phyloP scores from a whole-genome alignment of 164 flowering plant genomes.

The Aristolochia fimbriata region DNA sequence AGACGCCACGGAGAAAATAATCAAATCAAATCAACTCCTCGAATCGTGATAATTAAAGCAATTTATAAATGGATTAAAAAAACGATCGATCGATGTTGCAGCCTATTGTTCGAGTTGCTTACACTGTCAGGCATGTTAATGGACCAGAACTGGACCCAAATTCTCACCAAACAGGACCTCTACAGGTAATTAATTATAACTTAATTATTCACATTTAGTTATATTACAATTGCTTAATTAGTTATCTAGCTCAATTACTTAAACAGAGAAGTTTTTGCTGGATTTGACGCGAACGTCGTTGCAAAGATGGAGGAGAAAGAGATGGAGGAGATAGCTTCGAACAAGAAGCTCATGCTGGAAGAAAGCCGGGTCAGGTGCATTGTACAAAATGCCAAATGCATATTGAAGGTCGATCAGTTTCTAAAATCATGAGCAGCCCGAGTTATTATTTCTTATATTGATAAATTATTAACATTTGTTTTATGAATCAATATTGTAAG shows the following conservation, averaged over 20 bases:
- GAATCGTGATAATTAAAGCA: no score
- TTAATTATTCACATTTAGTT: neutral
- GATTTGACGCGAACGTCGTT: conserved; percentile 48
- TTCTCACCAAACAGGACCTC: conserved; percentile 45
- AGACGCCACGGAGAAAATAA: no score
- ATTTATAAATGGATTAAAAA: neutral
- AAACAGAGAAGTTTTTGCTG: conserved; percentile 51
- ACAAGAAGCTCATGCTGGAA: conserved; percentile 46
- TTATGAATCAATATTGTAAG: no score
- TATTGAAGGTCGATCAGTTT: conserved; percentile 39
- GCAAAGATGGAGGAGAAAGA: conserved; percentile 73
- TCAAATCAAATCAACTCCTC: no score
- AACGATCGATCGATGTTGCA: conserved; percentile 23
- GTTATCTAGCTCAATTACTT: neutral
- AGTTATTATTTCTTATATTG: no score
- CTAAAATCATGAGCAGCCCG: no score
- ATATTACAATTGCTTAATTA: neutral
- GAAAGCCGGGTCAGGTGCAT: conserved; percentile 76
- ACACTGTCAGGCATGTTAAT: conserved; percentile 78
- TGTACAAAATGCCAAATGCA: conserved; percentile 80
- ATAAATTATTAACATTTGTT: no score
- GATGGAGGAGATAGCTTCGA: conserved; percentile 43
- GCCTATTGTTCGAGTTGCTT: conserved; percentile 79
- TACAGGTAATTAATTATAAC: conserved; percentile 32
- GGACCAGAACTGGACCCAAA: conserved; percentile 83